Conservation (phyloP, 306 rosid species). For the Boehmeria nivea region DNA sequence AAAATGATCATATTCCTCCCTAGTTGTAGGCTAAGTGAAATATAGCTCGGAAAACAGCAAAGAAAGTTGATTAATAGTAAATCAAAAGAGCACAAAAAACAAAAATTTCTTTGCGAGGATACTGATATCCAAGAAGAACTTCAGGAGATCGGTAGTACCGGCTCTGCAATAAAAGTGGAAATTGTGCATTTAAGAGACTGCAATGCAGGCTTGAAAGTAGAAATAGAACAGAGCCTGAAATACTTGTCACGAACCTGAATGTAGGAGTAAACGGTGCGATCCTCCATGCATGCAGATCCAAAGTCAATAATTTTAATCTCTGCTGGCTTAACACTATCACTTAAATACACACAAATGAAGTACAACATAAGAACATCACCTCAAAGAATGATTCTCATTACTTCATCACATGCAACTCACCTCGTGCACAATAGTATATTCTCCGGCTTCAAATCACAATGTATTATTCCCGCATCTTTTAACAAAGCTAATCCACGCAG, state of each 20-base stretch:
- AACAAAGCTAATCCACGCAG: slow-evolving; percentile 75
- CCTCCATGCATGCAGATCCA: slow-evolving; percentile 99
- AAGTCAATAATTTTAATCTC: slow-evolving; percentile 95
- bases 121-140: slow-evolving; percentile 99
- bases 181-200: slow-evolving; percentile 21
- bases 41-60: too few relatives aligned
- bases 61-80: too few relatives aligned
- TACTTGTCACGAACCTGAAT: slow-evolving; percentile 62
- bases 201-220: slow-evolving; percentile 21
- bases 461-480: slow-evolving; percentile 97
- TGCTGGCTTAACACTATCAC: slow-evolving; percentile 69
- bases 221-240: slow-evolving; percentile 15
- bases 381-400: slow-evolving; percentile 14
- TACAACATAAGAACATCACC: slow-evolving; percentile 29
- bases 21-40: too few relatives aligned
- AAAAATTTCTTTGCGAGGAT: too few relatives aligned
- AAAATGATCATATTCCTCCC: too few relatives aligned
- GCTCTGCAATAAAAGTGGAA: slow-evolving; percentile 65
- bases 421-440: slow-evolving; percentile 89
- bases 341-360: slow-evolving; percentile 25
- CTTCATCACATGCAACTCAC: slow-evolving; percentile 40
- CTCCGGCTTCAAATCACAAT: slow-evolving; percentile 99
- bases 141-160: slow-evolving; percentile 98
- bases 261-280: slow-evolving; percentile 97
- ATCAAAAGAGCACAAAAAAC: not conserved